phyloP scores from a whole-genome alignment of 2,329 filamentous ascomycete species.

The Sphaerulina vaccinii region DNA sequence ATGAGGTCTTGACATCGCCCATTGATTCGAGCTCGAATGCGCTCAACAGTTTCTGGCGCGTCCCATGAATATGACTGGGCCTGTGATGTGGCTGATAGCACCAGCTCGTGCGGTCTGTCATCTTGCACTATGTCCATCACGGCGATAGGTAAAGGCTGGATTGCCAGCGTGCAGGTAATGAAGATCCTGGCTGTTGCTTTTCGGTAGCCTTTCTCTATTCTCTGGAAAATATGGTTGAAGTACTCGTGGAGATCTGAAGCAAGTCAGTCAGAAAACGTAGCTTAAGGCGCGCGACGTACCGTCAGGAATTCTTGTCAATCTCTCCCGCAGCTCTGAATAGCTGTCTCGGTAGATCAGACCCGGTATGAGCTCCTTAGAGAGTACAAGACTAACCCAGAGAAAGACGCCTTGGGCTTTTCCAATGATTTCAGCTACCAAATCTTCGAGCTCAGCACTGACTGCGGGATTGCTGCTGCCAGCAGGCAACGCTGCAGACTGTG shows the following conservation, averaged over 20 bases:
- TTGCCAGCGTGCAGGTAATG: background rate
- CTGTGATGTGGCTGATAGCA: too few relatives aligned
- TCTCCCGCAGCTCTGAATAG: background rate
- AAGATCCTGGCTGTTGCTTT: background rate
- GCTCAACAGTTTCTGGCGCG: too few relatives aligned
- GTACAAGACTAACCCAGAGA: constrained; percentile 23
- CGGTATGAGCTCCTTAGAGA: background rate
- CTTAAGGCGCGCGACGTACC: background rate
- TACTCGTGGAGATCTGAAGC: background rate
- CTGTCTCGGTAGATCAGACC: background rate
- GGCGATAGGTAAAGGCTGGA: background rate
- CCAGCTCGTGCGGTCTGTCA: too few relatives aligned
- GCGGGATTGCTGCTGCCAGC: too few relatives aligned
- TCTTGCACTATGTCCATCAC: background rate
- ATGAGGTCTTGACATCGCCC: too few relatives aligned
- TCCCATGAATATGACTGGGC: too few relatives aligned
- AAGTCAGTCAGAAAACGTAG: background rate
- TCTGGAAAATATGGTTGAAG: background rate
- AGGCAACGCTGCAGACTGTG: too few relatives aligned
- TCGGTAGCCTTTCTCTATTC: background rate
- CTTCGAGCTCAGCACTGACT: too few relatives aligned
- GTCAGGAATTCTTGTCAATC: background rate
- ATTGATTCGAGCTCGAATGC: too few relatives aligned
- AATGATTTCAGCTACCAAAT: constrained; percentile 7
- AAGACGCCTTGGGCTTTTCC: constrained; percentile 26